Conservation (phyloP, 176 grass and related monocot species). For the Typha latifolia region DNA sequence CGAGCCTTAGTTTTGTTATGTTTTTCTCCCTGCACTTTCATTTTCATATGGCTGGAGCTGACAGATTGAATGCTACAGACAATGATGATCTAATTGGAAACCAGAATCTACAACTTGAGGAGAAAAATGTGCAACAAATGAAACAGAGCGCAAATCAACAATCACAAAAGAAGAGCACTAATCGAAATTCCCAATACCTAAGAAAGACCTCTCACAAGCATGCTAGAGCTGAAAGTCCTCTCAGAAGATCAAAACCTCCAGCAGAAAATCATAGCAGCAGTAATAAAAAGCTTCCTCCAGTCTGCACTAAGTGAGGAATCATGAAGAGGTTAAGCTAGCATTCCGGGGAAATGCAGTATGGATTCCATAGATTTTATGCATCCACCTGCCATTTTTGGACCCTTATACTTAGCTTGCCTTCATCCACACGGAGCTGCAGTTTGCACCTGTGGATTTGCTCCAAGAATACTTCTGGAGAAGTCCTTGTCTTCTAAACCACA, state of each 20-base stretch:
- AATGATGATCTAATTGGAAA: constrained; percentile 43
- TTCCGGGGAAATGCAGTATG: not conserved
- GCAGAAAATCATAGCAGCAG: not conserved
- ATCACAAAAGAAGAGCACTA: constrained; percentile 2
- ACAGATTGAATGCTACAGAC: constrained; percentile 20
- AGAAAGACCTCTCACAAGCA: not conserved
- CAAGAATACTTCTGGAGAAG: not conserved
- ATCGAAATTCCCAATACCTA: not conserved
- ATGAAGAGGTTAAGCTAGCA: not conserved
- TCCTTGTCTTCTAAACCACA: not conserved
- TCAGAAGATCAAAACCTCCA: not conserved
- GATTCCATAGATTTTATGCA: not conserved
- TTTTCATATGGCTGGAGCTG: not conserved
- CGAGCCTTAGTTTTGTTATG: not conserved
- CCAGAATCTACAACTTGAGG: constrained; percentile 22
- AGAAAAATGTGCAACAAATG: constrained; percentile 8
- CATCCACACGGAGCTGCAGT: not conserved
- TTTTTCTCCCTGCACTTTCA: not conserved
- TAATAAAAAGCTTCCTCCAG: not conserved
- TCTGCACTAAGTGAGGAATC: not conserved
- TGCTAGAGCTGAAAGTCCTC: not conserved
- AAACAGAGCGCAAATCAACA: constrained; percentile 15
- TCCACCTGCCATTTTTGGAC: not conserved
- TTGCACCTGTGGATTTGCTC: not conserved
- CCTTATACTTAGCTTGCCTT: not conserved